Evolutionary conservation across 75 land plant species (phyloP), one percentile per base, ranked within the genome.

Genomic region (Picea glauca): DNA sequence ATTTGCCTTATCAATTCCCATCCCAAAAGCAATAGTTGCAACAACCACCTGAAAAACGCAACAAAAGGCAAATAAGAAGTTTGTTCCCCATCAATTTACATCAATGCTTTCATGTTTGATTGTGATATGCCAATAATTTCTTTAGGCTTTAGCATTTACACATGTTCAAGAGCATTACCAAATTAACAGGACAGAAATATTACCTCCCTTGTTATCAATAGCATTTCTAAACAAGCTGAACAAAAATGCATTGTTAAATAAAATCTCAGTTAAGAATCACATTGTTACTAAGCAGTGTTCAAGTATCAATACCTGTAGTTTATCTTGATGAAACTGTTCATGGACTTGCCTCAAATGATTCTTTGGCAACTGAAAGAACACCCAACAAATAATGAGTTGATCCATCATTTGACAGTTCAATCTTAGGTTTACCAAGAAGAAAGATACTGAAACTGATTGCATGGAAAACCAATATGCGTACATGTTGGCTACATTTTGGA

Each of bases 21-120:
- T 94, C 67, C 94, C 94, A 84, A 94, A 92, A 60, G 96, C 96
- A 75, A 94, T 79, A 38, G 96, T 94, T 66, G 96, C 96, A 76
- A 94, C 94, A 60, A 94, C 91, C 60, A 93, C 93, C 96, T 93
- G 79, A 31, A 65, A 72, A 57, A 33, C 23, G 72, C 33, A 31
- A 60, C 14, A 23, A 60, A 31, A 21, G 21, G 62, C 5, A 76
- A 60, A 76, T 21, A 5, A 67, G 17, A 58, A 58, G 77, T 64
- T 23, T 70, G 3, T 43, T 3, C 50, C 43, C 23, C 33, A 70
- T 43, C 73, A 70, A n/a, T 1, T 70, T 70, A 21, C 11, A 67
- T n/a, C n/a, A 38, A 67, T 33, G 15, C 7, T 63, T 33, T 38
- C 4, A 70, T 40, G 23, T 46, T 40, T n/a, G 2, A 70, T n/a